Evolutionary conservation across 176 grass and related monocot genomes (phyloP).

Genomic region (Aegilops speltoides): DNA sequence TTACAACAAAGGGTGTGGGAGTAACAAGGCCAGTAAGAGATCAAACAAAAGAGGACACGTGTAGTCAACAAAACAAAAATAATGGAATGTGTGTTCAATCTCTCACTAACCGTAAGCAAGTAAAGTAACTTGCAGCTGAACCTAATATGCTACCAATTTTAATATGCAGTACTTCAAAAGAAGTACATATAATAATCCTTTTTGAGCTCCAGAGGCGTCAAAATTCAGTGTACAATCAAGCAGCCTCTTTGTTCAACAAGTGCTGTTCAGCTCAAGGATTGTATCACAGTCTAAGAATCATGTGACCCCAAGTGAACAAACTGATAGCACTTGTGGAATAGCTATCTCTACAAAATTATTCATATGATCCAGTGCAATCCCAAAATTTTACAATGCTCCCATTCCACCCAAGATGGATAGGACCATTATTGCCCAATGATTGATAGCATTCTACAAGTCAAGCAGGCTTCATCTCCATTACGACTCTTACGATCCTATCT

Average conservation of each 20-base stretch:
- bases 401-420: background rate
- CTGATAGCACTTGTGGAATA: background rate
- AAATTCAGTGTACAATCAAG: constrained; percentile 9
- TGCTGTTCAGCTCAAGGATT: background rate
- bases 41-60: background rate
- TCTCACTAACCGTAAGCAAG: background rate
- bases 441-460: background rate
- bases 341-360: background rate
- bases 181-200: background rate
- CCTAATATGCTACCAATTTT: background rate
- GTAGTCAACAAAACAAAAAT: constrained; percentile 7
- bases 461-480: background rate
- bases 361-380: background rate
- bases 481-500: background rate
- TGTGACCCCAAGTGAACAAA: background rate
- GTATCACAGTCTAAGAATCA: background rate
- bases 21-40: background rate
- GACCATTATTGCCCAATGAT: background rate
- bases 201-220: background rate
- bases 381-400: background rate
- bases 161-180: constrained; percentile 5
- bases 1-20: background rate
- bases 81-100: background rate
- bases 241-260: background rate
- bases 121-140: constrained; percentile 8